Base-by-base conservation (phyloP, 805 yeast genomes). In the Zygotorulaspora sp. region DNA sequence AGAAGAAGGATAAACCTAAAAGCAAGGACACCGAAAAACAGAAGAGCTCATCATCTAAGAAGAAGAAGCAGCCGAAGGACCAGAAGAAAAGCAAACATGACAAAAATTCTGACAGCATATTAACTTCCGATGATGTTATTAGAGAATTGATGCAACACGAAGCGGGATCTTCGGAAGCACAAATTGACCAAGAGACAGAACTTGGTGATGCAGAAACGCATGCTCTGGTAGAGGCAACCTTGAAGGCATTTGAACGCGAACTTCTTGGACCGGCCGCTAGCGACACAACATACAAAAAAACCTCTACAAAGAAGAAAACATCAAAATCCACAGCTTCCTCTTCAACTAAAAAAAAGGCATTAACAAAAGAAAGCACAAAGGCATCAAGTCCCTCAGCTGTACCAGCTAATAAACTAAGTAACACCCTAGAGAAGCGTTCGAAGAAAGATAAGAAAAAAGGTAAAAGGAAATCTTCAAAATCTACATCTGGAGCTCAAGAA, bases 181-280 rank as follows among this genome's bases (percentile, higher is more conserved):
- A 23, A 18, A 24, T 25, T 9, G 29, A 36, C 3, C 35, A 28
- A 12, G 31, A 18, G 8, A 33, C 41, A 20, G 48, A 44, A 8
- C 35, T 38, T 9, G 51, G 49, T 10, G 62, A 58, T 24, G 52
- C 50, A 6, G 65, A 60, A 35, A 54, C 64, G 21, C 58, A 55
- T 27, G 62, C 63, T 1, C 39, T 59, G 14, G 63, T 61, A 2
- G 63, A 58, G 26, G 62, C 58, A 4, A 58, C 65, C 1, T 40
- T 59, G 15, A 57, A 54, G 29, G 63, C 63, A 7, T 60, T 60
- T 39, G 63, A 61, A 40, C 54, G 48, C 12, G 57, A 57, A 30
- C 40, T 57, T 13, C 29, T 57, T 19, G 52, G 52, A 1, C 40
- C 46, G n/a, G 38, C 38, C 8, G 21, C 38, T 12, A 28, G 26